A percentile compares a stretch with the other conserved stretches of the same genome.
Evolutionary conservation across 768 basidiomycete genomes (phyloP).

Genomic region (Hericium rajendrae): DNA sequence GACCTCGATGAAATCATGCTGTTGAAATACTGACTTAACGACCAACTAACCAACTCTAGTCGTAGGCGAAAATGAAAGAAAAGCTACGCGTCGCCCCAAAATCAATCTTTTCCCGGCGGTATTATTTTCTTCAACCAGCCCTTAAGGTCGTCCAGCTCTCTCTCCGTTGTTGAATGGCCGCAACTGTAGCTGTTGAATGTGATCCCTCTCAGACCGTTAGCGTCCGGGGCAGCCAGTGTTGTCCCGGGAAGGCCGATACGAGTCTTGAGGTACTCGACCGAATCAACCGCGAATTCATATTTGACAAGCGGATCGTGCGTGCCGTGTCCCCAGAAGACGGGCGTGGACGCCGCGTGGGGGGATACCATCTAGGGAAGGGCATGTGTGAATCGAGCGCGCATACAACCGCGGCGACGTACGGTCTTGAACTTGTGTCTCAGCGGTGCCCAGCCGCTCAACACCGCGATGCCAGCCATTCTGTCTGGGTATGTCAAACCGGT

Average conservation of each 20-base stretch:
- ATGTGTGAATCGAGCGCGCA: background rate
- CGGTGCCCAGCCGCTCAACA: slow-evolving; percentile 76
- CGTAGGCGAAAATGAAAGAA: background rate
- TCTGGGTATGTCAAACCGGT: slow-evolving; percentile 58
- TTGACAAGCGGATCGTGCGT: slow-evolving; percentile 65
- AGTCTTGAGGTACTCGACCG: slow-evolving; percentile 46
- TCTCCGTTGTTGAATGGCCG: slow-evolving; percentile 51
- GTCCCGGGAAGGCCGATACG: slow-evolving; percentile 34
- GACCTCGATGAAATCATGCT: no score
- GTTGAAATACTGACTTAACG: no score
- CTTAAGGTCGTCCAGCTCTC: slow-evolving; percentile 64
- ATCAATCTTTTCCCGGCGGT: slow-evolving; percentile 17
- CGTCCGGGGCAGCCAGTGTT: slow-evolving; percentile 27
- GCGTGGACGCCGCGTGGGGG: slow-evolving; percentile 46
- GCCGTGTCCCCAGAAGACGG: slow-evolving; percentile 87
- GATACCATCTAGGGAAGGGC: slow-evolving; percentile 44
- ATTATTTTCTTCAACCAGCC: slow-evolving; percentile 59
- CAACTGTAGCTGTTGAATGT: slow-evolving; percentile 59
- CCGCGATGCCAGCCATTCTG: slow-evolving; percentile 62
- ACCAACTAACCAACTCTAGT: background rate
- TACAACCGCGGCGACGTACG: slow-evolving; percentile 30
- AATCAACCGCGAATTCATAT: slow-evolving; percentile 40
- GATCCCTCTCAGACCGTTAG: slow-evolving; percentile 40
- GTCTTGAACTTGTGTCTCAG: slow-evolving; percentile 54
- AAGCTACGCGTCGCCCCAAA: background rate